A percentile compares a stretch with the other conserved stretches of the same genome.
These are phyloP conservation scores for Ganoderma boninense DNA, from an alignment of 1,284 basidiomycete species.

Conservation along the genomic window DNA sequence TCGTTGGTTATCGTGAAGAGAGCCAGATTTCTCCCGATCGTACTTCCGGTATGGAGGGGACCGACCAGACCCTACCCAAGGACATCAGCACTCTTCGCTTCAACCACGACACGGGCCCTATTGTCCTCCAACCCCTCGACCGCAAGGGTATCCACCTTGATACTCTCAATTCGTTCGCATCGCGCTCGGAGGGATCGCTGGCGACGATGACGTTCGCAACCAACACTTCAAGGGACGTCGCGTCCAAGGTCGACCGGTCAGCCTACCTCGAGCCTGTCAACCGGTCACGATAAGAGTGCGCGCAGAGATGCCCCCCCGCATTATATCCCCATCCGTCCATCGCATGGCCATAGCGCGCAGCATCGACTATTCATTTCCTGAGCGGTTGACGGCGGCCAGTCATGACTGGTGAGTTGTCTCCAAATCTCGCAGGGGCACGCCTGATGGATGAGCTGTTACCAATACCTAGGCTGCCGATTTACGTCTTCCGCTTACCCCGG, in stretches of 20 bases:
- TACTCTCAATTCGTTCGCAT: not conserved
- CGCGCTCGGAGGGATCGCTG: conserved; percentile 8
- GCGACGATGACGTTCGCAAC: conserved; percentile 7
- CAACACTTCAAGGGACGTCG: not conserved
- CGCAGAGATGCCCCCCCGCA: not conserved
- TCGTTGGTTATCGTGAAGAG: conserved; percentile 26
- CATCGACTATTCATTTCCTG: not conserved
- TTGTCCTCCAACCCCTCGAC: conserved; percentile 24
- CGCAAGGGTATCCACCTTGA: not conserved
- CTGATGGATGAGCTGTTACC: not conserved
- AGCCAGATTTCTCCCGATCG: conserved; percentile 18
- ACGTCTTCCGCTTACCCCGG: not conserved
- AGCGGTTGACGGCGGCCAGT: not conserved
- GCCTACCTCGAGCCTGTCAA: not conserved
- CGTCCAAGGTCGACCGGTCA: not conserved
- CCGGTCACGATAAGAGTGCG: not conserved
- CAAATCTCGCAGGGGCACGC: not conserved
- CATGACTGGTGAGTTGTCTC: not conserved
- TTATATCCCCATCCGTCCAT: not conserved
- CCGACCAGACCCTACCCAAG: conserved; percentile 11
- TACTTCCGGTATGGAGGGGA: conserved; percentile 10
- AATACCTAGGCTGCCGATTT: not conserved
- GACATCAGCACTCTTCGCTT: conserved; percentile 32
- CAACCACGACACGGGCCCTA: conserved; percentile 17
- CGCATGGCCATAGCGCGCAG: not conserved